Conservation (phyloP, 2,329 filamentous ascomycete genomes). For the Aspergillus felis region DNA sequence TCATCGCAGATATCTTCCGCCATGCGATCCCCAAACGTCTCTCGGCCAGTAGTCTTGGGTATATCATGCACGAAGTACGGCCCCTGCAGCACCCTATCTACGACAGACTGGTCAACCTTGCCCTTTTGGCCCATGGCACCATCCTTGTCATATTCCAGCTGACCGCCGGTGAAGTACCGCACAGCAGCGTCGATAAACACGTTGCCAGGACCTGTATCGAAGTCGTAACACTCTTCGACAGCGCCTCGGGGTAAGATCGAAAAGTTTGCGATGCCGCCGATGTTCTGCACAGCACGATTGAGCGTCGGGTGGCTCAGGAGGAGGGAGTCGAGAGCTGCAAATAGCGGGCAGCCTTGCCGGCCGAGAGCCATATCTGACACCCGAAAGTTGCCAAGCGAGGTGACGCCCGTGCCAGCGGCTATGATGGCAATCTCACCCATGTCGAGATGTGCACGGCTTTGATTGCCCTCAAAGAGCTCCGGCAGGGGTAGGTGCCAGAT, state of each 20-base stretch:
- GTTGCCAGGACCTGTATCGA: too few species aligned
- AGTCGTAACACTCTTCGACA: too few species aligned
- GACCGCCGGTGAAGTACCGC: slow-evolving; percentile 48
- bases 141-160: slow-evolving; percentile 46
- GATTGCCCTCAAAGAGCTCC: too few species aligned
- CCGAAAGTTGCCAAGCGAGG: slow-evolving; percentile 39
- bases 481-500: too few species aligned
- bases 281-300: slow-evolving; percentile 55
- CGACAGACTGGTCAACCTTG: slow-evolving; percentile 45
- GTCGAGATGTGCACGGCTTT: too few species aligned
- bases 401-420: too few species aligned
- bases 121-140: slow-evolving; percentile 46
- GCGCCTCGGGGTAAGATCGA: slow-evolving; percentile 50
- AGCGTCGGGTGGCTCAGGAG: slow-evolving; percentile 52
- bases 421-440: too few species aligned
- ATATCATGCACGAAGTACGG: slow-evolving; percentile 49
- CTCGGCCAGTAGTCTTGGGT: slow-evolving; percentile 54
- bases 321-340: slow-evolving; percentile 52
- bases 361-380: slow-evolving; percentile 48
- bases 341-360: slow-evolving; percentile 50
- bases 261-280: slow-evolving; percentile 55
- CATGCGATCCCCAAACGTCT: slow-evolving; percentile 54
- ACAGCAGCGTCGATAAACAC: slow-evolving; percentile 43
- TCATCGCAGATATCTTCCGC: slow-evolving; percentile 24
- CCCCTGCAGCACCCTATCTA: slow-evolving; percentile 46